These are phyloP conservation scores for Smallanthus sonchifolius DNA, from an alignment of 129 eudicot genomes.

Conservation along the genomic window DNA sequence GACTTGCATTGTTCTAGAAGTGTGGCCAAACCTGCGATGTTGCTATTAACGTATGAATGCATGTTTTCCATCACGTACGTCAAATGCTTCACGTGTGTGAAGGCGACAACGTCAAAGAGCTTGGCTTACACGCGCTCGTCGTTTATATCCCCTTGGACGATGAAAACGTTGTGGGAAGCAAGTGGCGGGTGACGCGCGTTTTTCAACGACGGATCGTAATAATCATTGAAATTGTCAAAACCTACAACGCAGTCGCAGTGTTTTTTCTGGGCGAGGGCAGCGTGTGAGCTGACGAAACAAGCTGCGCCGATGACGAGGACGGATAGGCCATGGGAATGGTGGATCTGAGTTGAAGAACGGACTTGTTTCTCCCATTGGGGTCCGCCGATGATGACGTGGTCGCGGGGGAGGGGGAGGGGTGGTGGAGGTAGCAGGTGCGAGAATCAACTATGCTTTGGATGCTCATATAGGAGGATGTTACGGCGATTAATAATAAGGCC, in stretches of 20 bases:
- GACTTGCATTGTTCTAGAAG: conserved; percentile 44
- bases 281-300: conserved; percentile 52
- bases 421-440: conserved; percentile 39
- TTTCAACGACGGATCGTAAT: conserved; percentile 49
- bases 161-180: conserved; percentile 25
- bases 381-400: conserved; percentile 22
- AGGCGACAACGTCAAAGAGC: conserved; percentile 46
- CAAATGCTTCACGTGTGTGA: conserved; percentile 56
- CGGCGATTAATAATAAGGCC: conserved; percentile 71
- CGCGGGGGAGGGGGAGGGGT: conserved; percentile 24
- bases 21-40: conserved; percentile 46
- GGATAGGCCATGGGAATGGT: conserved; percentile 31
- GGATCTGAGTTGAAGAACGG: conserved; percentile 51
- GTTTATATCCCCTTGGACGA: conserved; percentile 56
- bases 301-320: conserved; percentile 55
- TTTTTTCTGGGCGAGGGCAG: conserved; percentile 41
- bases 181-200: conserved; percentile 31
- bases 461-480: conserved; percentile 56
- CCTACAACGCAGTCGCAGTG: conserved; percentile 65
- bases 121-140: conserved; percentile 26
- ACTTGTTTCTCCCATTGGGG: conserved; percentile 51
- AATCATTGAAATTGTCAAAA: conserved; percentile 43
- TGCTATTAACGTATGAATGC: conserved; percentile 48
- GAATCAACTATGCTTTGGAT: conserved; percentile 57
- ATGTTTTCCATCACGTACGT: conserved; percentile 62